Percentiles rank a stretch among this genome's conserved stretches.
phyloP scores from a whole-genome alignment of 1,284 basidiomycete genomes.

The Pseudozyma sp. region DNA sequence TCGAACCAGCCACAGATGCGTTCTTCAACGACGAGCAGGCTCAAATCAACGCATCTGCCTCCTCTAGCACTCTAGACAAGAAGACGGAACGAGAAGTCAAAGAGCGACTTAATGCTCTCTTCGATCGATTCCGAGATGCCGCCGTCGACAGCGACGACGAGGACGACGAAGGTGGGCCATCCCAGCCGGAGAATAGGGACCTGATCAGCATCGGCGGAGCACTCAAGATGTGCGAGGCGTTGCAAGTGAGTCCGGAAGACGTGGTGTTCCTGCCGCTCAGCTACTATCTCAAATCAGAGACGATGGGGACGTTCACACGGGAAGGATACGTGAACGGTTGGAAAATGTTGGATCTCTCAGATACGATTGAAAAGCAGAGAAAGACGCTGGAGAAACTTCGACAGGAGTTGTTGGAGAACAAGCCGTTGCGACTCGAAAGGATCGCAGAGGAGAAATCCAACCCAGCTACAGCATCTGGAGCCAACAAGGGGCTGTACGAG shows the following conservation, averaged over 20 bases:
- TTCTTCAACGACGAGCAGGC: slow-evolving; percentile 73
- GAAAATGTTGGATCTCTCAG: slow-evolving; percentile 53
- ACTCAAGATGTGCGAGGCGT: slow-evolving; percentile 58
- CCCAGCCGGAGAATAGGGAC: slow-evolving; percentile 49
- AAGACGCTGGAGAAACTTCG: slow-evolving; percentile 45
- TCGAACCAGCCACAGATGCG: slow-evolving; percentile 81
- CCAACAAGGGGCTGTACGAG: slow-evolving; percentile 73
- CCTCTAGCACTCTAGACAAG: slow-evolving; percentile 30
- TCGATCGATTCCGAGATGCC: slow-evolving; percentile 73
- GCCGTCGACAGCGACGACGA: slow-evolving; percentile 23
- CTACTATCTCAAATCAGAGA: slow-evolving; percentile 61
- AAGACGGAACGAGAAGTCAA: slow-evolving; percentile 53
- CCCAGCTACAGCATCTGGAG: slow-evolving; percentile 28
- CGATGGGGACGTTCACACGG: slow-evolving; percentile 60
- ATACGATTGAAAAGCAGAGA: slow-evolving; percentile 58
- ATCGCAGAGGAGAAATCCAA: slow-evolving; percentile 46
- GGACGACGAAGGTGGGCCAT: slow-evolving; percentile 16
- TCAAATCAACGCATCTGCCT: slow-evolving; percentile 43
- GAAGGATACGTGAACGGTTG: slow-evolving; percentile 61
- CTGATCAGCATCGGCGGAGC: slow-evolving; percentile 63
- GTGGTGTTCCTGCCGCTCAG: slow-evolving; percentile 63
- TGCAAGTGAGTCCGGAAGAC: slow-evolving; percentile 60
- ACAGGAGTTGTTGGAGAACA: slow-evolving; percentile 54
- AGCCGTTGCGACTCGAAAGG: slow-evolving; percentile 40
- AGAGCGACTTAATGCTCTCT: slow-evolving; percentile 74